These are phyloP conservation scores for Dorcoceras hygrometricum DNA, from an alignment of 257 asterid species.

Conservation along the genomic window DNA sequence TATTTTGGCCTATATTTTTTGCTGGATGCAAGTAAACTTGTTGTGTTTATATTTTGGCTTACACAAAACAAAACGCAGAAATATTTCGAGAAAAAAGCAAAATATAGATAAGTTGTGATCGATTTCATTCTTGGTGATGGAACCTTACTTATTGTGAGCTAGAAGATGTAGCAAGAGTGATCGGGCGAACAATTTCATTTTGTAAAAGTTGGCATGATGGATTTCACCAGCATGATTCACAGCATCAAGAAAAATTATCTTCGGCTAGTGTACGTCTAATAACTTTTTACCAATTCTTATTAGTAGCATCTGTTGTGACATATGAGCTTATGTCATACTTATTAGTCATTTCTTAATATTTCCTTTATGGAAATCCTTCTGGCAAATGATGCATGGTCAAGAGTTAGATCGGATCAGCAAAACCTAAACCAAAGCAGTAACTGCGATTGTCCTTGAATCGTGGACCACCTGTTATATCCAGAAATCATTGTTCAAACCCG, in stretches of 20 bases:
- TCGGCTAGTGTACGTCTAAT: neutral
- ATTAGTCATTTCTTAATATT: neutral
- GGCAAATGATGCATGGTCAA: neutral
- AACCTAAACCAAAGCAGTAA: neutral
- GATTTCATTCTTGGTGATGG: neutral
- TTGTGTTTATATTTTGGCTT: neutral
- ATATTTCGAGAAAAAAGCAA: neutral
- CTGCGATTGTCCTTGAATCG: neutral
- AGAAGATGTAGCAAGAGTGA: neutral
- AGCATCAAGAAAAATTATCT: neutral
- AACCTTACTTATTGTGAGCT: neutral
- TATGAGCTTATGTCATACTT: neutral
- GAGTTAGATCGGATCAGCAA: neutral
- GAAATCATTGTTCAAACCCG: neutral
- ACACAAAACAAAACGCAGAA: too few species aligned
- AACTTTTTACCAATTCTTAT: neutral
- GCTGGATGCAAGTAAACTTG: neutral
- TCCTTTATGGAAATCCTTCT: neutral
- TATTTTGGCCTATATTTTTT: neutral
- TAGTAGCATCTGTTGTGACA: neutral
- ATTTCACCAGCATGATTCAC: neutral
- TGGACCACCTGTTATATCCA: too few species aligned
- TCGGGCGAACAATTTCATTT: neutral
- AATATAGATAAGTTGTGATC: too few species aligned
- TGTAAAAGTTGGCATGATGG: neutral